Evolutionary conservation across 257 asterid genomes (phyloP).

Genomic region (Gentiana straminea): DNA sequence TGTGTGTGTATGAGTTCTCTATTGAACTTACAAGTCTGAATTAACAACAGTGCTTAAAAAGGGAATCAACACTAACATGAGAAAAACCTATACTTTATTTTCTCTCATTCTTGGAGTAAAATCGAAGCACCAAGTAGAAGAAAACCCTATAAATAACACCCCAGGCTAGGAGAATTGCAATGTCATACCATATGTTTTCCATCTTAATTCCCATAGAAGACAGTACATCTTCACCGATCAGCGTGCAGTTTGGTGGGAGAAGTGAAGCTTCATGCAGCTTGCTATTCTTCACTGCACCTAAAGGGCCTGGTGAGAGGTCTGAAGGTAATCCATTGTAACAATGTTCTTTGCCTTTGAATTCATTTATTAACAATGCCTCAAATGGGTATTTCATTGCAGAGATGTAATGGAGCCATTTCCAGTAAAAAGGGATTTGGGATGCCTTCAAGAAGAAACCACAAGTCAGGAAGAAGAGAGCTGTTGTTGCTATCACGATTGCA

Average conservation of each 20-base stretch:
- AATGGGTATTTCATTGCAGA: constrained; percentile 91
- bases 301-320: constrained; percentile 78
- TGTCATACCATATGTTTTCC: constrained; percentile 23
- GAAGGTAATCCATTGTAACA: constrained; percentile 40
- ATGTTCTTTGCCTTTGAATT: constrained; percentile 42
- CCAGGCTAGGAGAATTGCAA: constrained; percentile 27
- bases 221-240: constrained; percentile 70
- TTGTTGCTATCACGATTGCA: constrained; percentile 81
- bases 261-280: constrained; percentile 36
- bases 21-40: background rate
- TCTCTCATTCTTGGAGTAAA: constrained; percentile 29
- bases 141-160: constrained; percentile 23
- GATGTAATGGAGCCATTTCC: constrained; percentile 82
- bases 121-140: constrained; percentile 28
- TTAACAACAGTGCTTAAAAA: background rate
- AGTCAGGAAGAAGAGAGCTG: constrained; percentile 80
- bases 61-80: background rate
- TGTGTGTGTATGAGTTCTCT: too few species aligned
- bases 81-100: constrained; percentile 4
- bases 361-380: constrained; percentile 70
- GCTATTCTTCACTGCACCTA: constrained; percentile 58
- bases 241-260: constrained; percentile 23
- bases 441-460: constrained; percentile 81
- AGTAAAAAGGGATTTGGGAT: constrained; percentile 50
- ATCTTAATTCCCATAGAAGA: constrained; percentile 33